These are phyloP conservation scores for Candida glucosophila DNA, from an alignment of 1,139 yeast species.

Conservation along the genomic window DNA sequence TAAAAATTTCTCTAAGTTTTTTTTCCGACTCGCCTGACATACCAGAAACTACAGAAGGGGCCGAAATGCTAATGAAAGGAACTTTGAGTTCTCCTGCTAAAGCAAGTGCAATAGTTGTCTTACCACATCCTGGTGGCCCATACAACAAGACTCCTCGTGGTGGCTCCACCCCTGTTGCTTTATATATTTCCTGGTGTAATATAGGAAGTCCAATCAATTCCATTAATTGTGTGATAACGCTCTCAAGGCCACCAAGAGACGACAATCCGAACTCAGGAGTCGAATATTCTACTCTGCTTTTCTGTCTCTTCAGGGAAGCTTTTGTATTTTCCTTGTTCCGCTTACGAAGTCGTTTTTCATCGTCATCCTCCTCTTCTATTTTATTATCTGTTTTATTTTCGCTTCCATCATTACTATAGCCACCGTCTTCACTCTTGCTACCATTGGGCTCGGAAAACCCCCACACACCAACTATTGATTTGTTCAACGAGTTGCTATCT, in stretches of 20 bases:
- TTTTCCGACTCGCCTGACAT: conserved; percentile 99
- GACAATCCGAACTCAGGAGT: conserved; percentile 65
- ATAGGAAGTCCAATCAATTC: conserved; percentile 89
- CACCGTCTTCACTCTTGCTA: too few species aligned
- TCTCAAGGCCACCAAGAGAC: conserved; percentile 85
- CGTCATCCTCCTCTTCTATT: conserved; percentile 6
- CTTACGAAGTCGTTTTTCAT: conserved; percentile 19
- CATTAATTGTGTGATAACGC: conserved; percentile 72
- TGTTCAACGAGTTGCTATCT: conserved; percentile 63
- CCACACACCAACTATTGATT: conserved; percentile 71
- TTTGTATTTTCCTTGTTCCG: conserved; percentile 21
- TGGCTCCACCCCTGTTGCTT: conserved; percentile 86
- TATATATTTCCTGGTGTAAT: conserved; percentile 84
- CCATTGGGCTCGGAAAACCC: conserved; percentile 12
- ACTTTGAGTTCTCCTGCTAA: conserved; percentile 91
- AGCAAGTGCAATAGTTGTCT: conserved; percentile 92
- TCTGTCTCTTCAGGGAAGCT: conserved; percentile 25
- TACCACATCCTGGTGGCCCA: conserved; percentile 99
- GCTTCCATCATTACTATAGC: conserved; percentile 3
- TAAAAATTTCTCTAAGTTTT: conserved; percentile 84
- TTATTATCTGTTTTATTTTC: conserved; percentile 1
- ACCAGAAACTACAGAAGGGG: conserved; percentile 97
- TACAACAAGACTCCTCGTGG: conserved; percentile 93
- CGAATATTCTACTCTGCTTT: conserved; percentile 47
- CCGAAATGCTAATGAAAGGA: conserved; percentile 84